A percentile compares a stretch with the other conserved stretches of the same genome.
These are phyloP conservation scores for Heteromeles arbutifolia DNA, from an alignment of 306 rosid genomes.

Conservation along the genomic window DNA sequence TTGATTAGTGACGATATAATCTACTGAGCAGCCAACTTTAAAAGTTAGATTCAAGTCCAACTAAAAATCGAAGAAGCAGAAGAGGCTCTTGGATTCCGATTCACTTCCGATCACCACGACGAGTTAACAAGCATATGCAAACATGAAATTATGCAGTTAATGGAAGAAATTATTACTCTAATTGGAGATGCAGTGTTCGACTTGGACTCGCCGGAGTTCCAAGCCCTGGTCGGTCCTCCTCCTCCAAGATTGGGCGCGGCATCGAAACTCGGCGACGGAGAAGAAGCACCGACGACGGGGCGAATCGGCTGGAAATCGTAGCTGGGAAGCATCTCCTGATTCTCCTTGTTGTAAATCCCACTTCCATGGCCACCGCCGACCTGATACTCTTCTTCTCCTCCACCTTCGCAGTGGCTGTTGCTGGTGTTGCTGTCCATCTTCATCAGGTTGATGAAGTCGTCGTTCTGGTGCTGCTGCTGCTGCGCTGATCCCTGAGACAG, in stretches of 20 bases:
- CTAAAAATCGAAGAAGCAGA: not conserved
- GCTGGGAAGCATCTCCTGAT: conserved; percentile 53
- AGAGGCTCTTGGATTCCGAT: not conserved
- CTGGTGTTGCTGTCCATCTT: not conserved
- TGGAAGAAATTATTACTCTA: conserved; percentile 27
- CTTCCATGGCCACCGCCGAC: conserved; percentile 24
- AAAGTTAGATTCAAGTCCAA: not conserved
- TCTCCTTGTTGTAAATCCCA: conserved; percentile 31
- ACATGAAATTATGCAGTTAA: not conserved
- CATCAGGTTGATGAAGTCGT: conserved; percentile 62
- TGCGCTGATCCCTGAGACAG: conserved; percentile 44
- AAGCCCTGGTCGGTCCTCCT: conserved; percentile 33
- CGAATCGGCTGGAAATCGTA: conserved; percentile 90
- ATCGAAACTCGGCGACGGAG: conserved; percentile 29
- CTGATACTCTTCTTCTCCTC: conserved; percentile 23
- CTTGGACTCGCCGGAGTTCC: conserved; percentile 51
- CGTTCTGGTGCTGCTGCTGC: conserved; percentile 10
- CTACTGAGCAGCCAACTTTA: not conserved
- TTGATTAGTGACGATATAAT: not conserved
- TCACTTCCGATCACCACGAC: not conserved
- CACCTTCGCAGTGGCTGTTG: conserved; percentile 23
- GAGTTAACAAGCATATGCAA: not conserved
- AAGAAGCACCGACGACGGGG: conserved; percentile 32
- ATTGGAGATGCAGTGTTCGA: conserved; percentile 31
- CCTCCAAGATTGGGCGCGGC: conserved; percentile 25